Evolutionary conservation across 192 early-diverging fungal species (phyloP).

Genomic region (Rhizophagus clarus): DNA sequence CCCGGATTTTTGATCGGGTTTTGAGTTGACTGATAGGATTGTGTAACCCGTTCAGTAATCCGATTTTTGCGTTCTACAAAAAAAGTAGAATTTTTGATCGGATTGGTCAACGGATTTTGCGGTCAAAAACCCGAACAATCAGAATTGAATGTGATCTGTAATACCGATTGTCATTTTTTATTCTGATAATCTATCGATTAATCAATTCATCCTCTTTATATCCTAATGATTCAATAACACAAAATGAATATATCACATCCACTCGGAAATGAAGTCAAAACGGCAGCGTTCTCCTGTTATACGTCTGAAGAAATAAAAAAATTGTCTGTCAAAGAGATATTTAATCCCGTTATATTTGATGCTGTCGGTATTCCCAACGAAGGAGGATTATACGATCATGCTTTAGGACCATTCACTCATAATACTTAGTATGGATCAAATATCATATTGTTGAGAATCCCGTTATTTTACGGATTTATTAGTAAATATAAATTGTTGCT

Average conservation of each 20-base stretch:
- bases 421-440: constrained; percentile 59
- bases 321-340: constrained; percentile 94
- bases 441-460: background rate
- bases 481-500: background rate
- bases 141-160: too few relatives aligned
- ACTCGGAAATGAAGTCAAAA: constrained; percentile 75
- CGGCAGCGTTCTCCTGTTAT: constrained; percentile 93
- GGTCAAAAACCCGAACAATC: too few relatives aligned
- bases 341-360: constrained; percentile 87
- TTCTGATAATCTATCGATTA: too few relatives aligned
- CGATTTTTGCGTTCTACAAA: too few relatives aligned
- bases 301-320: constrained; percentile 82
- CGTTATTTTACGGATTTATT: constrained; percentile 1
- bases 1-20: too few relatives aligned
- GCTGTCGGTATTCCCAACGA: constrained; percentile 84
- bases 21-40: too few relatives aligned
- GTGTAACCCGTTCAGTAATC: too few relatives aligned
- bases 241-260: constrained; percentile 86
- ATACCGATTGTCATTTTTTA: too few relatives aligned
- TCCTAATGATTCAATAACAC: too few relatives aligned
- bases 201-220: too few relatives aligned
- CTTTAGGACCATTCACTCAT: constrained; percentile 90
- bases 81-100: too few relatives aligned
- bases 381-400: constrained; percentile 92
- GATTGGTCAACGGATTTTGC: too few relatives aligned